Conservation (phyloP, 352 stramenopile genomes). For the Blastocystis hominis region DNA sequence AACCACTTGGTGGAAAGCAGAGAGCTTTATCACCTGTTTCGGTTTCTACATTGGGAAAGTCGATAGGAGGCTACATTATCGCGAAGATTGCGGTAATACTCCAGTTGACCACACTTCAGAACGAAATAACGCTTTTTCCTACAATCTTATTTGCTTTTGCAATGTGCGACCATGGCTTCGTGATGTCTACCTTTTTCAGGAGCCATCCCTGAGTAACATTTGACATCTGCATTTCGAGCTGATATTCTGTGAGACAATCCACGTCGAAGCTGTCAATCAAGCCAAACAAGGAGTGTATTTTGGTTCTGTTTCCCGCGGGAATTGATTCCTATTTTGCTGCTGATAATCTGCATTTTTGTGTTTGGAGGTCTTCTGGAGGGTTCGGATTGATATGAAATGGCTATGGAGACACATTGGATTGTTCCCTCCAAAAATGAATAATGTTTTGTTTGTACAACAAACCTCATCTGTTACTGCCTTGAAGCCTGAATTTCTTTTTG, state of each 20-base stretch:
- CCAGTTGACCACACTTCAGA: neutral
- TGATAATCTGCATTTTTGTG: neutral
- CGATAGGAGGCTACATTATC: neutral
- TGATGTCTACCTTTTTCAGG: slow-evolving; percentile 14
- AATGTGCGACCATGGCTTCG: neutral
- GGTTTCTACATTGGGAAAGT: slow-evolving; percentile 14
- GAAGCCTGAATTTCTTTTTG: neutral
- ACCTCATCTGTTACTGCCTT: neutral
- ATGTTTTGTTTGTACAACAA: neutral
- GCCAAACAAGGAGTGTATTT: no score
- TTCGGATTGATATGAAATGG: neutral
- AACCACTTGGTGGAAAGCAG: neutral
- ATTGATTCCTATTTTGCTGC: no score
- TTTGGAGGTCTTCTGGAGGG: neutral
- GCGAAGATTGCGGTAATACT: slow-evolving; percentile 26
- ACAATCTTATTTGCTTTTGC: neutral
- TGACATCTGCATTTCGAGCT: neutral
- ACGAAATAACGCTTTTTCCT: slow-evolving; percentile 57
- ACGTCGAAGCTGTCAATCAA: no score
- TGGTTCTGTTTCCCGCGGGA: no score
- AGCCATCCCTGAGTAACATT: slow-evolving; percentile 22
- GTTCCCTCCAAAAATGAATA: neutral
- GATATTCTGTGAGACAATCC: neutral
- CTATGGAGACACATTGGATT: neutral
- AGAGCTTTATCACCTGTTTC: neutral